These are phyloP conservation scores for Phoenix roebelenii DNA, from an alignment of 176 grass and related monocot genomes.

Conservation along the genomic window DNA sequence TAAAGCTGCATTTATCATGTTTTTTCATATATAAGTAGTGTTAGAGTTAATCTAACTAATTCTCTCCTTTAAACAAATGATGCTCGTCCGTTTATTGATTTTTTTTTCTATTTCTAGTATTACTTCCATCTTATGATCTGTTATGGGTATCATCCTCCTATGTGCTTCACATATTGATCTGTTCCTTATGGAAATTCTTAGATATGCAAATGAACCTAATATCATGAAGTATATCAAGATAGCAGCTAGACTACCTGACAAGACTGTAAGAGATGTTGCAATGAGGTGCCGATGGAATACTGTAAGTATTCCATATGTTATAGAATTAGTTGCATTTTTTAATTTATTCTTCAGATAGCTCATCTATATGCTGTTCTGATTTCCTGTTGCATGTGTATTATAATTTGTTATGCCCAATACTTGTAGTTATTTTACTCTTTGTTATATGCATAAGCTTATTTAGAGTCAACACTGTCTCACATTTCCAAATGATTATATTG, in stretches of 20 bases:
- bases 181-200: constrained; percentile 21
- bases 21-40: too few relatives aligned
- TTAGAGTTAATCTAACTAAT: too few relatives aligned
- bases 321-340: constrained; percentile 14
- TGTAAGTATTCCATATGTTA: constrained; percentile 33
- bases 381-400: too few relatives aligned
- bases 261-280: constrained; percentile 92
- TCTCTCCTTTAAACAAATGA: too few relatives aligned
- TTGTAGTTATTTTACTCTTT: too few relatives aligned
- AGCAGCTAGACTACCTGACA: constrained; percentile 76
- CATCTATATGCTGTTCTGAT: neutral
- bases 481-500: too few relatives aligned
- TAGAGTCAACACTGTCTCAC: too few relatives aligned
- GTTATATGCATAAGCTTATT: too few relatives aligned
- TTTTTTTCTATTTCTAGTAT: neutral
- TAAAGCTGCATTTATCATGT: too few relatives aligned
- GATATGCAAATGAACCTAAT: constrained; percentile 64
- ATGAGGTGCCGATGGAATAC: constrained; percentile 67
- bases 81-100: too few relatives aligned
- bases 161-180: neutral
- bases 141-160: neutral
- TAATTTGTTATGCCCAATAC: too few relatives aligned
- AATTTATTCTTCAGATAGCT: constrained; percentile 6
- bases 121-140: constrained; percentile 20
- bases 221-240: constrained; percentile 99